Base-by-base conservation (phyloP, 345 rosid species). In the Pseudoturritis turrita region DNA sequence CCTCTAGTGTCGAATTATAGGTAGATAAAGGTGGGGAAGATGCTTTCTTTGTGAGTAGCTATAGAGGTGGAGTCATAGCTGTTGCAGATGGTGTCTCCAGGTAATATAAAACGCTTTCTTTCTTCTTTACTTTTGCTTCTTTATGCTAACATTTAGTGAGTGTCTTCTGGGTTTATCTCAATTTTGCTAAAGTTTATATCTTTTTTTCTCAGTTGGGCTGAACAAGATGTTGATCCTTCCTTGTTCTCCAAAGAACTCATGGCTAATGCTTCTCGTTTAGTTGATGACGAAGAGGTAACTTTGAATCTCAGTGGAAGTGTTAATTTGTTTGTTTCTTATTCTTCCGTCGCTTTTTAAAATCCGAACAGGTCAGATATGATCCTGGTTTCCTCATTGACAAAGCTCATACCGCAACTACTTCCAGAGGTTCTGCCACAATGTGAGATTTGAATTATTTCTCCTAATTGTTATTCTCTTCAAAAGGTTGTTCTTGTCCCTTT, bases 11-110 rank as follows among this genome's bases (percentile, higher is more conserved):
- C 51, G 43, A 50, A 33, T 28, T 26, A 19, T 65, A 92, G 96
- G 85, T 83, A 23, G 96, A 84, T 17, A 87, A 70, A 84, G 96
- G 96, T 5, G 98, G 98, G 2, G 98, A 90, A 78, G 93, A 88
- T 82, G 96, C 98, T 53, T 83, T 86, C 75, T 80, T 92, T 59
- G 85, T 87, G 5, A 86, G 96, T 78, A 68, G 77, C 76, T 80
- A 62, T 47, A 81, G 80, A 69, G 92, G 96, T 10, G 94, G 96
- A 58, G 91, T 90, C 62, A 74, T 90, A 50, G 95, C 98, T 65
- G 86, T 89, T 73, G 97, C 98, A 59, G 98, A 89, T 61, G 97
- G 97, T 65, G 97, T 93, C 72, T 93, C 98, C 15, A 86, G 98
- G 97, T 90, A 51, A 31, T 33, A 0, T 7, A 29, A 43, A 15